phyloP scores from a whole-genome alignment of 495 filamentous ascomycete species.

The Neurospora africana region DNA sequence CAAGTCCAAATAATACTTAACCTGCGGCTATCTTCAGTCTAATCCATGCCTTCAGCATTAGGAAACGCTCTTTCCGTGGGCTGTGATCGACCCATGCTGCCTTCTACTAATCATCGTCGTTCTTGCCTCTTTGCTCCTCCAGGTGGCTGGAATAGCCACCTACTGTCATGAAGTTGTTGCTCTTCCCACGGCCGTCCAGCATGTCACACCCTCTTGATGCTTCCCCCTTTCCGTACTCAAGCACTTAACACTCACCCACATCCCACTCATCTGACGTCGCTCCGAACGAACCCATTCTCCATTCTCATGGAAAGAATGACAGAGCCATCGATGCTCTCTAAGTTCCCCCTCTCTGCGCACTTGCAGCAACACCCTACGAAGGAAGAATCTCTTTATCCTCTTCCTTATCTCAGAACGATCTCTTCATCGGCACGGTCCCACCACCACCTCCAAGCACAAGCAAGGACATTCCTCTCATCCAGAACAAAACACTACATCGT shows the following conservation, averaged over 20 bases:
- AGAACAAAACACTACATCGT: slow-evolving; percentile 48
- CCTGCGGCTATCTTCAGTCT: neutral
- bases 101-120: neutral
- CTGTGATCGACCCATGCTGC: neutral
- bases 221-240: neutral
- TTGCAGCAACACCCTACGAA: neutral
- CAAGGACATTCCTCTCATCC: slow-evolving; percentile 37
- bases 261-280: neutral
- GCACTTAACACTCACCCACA: neutral
- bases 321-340: neutral
- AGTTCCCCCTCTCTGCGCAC: neutral
- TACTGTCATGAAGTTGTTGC: neutral
- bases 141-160: neutral
- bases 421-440: neutral
- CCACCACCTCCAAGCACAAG: neutral
- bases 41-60: neutral
- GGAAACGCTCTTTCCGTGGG: neutral
- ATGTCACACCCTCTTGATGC: neutral
- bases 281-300: neutral
- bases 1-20: neutral
- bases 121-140: neutral
- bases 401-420: neutral
- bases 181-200: neutral
- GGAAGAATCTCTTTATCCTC: neutral
- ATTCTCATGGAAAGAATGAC: neutral